phyloP scores from a whole-genome alignment of 2,329 filamentous ascomycete genomes.

The Cercospora canescens region DNA sequence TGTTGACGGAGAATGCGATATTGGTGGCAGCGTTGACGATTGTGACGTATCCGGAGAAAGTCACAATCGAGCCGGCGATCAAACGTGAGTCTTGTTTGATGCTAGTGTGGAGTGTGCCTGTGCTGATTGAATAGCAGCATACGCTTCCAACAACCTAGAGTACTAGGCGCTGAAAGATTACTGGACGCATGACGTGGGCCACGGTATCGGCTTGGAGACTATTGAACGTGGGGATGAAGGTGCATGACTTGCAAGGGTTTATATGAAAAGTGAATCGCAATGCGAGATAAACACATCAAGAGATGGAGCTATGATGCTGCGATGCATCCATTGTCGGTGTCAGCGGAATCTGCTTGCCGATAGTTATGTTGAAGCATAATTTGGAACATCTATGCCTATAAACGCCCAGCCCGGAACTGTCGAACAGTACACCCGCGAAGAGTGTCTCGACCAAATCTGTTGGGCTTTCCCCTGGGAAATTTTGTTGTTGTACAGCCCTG shows the following conservation, averaged over 20 bases:
- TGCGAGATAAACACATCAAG: background rate
- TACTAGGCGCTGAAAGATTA: background rate
- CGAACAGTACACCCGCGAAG: background rate
- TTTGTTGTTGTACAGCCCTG: too few species aligned
- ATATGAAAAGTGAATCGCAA: background rate
- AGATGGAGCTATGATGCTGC: background rate
- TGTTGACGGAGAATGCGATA: conserved; percentile 48
- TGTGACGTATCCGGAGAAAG: conserved; percentile 38
- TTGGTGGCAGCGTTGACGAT: conserved; percentile 41
- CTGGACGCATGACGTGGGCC: background rate
- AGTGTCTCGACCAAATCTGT: background rate
- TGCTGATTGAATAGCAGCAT: background rate
- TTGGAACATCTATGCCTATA: background rate
- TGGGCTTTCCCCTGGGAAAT: background rate
- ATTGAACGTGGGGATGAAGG: background rate
- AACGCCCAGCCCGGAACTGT: background rate
- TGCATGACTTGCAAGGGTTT: background rate
- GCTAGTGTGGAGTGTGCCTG: background rate
- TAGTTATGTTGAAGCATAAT: background rate
- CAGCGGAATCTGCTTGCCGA: background rate
- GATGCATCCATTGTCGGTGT: background rate
- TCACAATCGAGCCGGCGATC: conserved; percentile 43
- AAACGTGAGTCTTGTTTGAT: conserved; percentile 31
- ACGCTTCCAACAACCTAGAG: background rate
- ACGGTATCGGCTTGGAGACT: background rate